phyloP scores from a whole-genome alignment of 2,329 filamentous ascomycete genomes.

The Tolypocladium tropicale region DNA sequence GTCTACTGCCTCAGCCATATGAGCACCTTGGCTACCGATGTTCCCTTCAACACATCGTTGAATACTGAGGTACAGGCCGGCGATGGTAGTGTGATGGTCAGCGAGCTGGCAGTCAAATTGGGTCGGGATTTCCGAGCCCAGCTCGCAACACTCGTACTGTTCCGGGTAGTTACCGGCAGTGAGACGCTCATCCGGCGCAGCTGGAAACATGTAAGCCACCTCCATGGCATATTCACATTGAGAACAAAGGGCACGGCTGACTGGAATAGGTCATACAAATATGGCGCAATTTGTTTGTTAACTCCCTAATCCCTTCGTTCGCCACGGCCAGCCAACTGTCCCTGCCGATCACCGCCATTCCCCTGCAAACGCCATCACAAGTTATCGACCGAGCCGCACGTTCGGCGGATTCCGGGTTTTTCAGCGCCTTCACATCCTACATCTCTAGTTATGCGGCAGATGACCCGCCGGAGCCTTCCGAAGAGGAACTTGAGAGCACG shows the following conservation, averaged over 20 bases:
- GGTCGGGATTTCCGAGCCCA: slow-evolving; percentile 90
- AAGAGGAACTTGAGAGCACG: slow-evolving; percentile 94
- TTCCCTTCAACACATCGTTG: slow-evolving; percentile 69
- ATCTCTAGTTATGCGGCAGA: slow-evolving; percentile 98
- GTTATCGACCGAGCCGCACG: slow-evolving; percentile 81
- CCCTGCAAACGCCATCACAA: slow-evolving; percentile 82
- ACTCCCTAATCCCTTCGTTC: slow-evolving; percentile 80
- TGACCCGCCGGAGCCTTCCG: slow-evolving; percentile 92
- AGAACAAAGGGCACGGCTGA: background rate
- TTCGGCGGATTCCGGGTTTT: slow-evolving; percentile 69
- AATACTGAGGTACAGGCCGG: slow-evolving; percentile 94
- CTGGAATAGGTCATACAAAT: slow-evolving; percentile 65
- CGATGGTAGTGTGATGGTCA: slow-evolving; percentile 94
- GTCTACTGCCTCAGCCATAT: slow-evolving; percentile 85
- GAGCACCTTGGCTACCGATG: slow-evolving; percentile 71
- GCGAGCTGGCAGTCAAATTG: slow-evolving; percentile 91
- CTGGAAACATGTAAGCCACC: slow-evolving; percentile 58
- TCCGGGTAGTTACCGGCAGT: slow-evolving; percentile 80
- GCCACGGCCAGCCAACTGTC: slow-evolving; percentile 53
- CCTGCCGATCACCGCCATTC: slow-evolving; percentile 69
- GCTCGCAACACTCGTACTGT: slow-evolving; percentile 87
- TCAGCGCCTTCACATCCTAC: slow-evolving; percentile 91
- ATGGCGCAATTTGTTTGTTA: slow-evolving; percentile 91
- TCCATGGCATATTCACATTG: background rate
- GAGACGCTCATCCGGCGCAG: slow-evolving; percentile 66